phyloP scores from a whole-genome alignment of 345 rosid species.

The Fremontodendron californicum region DNA sequence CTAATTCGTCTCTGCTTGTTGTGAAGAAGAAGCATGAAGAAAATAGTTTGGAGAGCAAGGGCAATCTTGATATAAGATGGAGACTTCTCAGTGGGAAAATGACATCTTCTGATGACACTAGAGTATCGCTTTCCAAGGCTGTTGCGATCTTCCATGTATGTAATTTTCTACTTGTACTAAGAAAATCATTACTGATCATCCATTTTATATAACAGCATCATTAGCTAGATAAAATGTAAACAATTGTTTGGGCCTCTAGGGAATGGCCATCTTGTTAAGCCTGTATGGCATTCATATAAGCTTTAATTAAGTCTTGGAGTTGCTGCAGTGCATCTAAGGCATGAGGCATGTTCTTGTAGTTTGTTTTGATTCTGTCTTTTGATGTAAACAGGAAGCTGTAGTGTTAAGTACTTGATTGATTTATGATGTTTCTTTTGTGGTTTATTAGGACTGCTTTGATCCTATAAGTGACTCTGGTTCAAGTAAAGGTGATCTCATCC shows the following conservation, averaged over 20 bases:
- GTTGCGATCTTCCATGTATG: constrained; percentile 77
- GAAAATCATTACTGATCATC: background rate
- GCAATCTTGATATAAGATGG: constrained; percentile 68
- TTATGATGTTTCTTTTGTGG: background rate
- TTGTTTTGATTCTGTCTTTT: background rate
- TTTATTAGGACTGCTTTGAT: constrained; percentile 70
- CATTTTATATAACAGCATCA: background rate
- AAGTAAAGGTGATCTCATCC: constrained; percentile 65
- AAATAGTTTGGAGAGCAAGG: constrained; percentile 26
- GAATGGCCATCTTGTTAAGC: too few relatives aligned
- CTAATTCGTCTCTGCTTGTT: constrained; percentile 40
- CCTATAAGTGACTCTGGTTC: constrained; percentile 62
- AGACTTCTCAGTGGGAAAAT: constrained; percentile 69
- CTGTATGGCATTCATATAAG: background rate
- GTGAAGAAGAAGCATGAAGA: constrained; percentile 49
- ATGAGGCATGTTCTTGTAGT: background rate
- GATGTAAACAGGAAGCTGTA: background rate
- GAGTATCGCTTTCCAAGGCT: constrained; percentile 52
- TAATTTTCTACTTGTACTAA: background rate
- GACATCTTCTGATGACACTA: constrained; percentile 45
- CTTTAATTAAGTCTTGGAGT: background rate
- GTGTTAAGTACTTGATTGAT: constrained; percentile 14
- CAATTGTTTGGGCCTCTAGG: background rate
- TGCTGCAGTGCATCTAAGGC: background rate
- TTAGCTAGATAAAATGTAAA: background rate